Evolutionary conservation across 805 yeast species (phyloP), one percentile per base, ranked within the genome.

Genomic region (Sungouiella blattae): DNA sequence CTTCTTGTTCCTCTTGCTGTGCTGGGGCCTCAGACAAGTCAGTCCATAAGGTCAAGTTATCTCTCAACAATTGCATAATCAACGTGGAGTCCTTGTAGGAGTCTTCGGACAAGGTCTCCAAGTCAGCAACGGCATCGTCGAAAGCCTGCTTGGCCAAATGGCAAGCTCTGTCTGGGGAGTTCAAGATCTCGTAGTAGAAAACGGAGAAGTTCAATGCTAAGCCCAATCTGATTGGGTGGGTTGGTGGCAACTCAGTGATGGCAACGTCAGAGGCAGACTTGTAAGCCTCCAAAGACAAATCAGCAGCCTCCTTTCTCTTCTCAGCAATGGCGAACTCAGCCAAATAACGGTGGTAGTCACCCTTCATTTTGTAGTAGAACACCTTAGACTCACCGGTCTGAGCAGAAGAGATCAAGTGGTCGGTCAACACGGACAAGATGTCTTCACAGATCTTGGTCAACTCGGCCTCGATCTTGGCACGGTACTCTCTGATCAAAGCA

Each of bases 131-230:
- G 47, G 98, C 98, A 62, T 91, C 98, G 68, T 91, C 98, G 55
- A 93, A 91, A 26, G 98, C 98, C 73, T 91, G 96, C 71, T 91
- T 93, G 58, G 98, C 98, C 66, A 91, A 80, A 66, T 89, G 95
- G 69, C 98, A 91, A 53, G 98, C 98, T 69, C 95, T 87, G 66
- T 91, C 97, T 56, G 98, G 98, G 41, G 96, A 86, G 71, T 91
- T 89, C 69, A 89, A 84, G 60, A 93, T 94, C 75, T 91, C 98
- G 64, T 91, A 91, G 79, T 91, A 93, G 73, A 91, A 91, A 43
- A 91, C 98, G 37, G 96, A 87, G 75, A 93, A 91, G 73, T 91
- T 91, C 67, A 91, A 80, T 45, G 98, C 98, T 67, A 91, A 80
- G 55, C 98, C 98, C 62, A 91, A 77, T 71, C 98, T 83, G 67